phyloP scores from a whole-genome alignment of 2,329 filamentous ascomycete species.

The Sporothrix schenckii region DNA sequence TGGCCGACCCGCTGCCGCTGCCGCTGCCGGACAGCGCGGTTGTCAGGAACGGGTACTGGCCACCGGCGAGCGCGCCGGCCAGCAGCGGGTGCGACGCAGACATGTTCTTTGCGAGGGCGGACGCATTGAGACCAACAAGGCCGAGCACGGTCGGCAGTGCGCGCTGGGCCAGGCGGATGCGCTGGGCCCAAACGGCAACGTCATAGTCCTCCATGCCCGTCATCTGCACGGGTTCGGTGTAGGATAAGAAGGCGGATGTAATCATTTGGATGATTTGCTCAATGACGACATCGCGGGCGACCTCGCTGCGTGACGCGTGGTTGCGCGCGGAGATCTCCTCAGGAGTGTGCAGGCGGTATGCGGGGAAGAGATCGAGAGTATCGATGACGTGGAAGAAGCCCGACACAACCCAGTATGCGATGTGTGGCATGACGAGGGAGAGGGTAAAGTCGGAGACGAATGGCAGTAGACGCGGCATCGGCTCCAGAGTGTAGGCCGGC shows the following conservation, averaged over 20 bases:
- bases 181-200: constrained; percentile 84
- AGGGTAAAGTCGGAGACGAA: constrained; percentile 82
- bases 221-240: constrained; percentile 73
- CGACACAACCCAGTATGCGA: constrained; percentile 88
- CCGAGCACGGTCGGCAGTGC: constrained; percentile 73
- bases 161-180: constrained; percentile 76
- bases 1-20: constrained; percentile 40
- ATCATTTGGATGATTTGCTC: constrained; percentile 88
- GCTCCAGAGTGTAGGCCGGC: constrained; percentile 74
- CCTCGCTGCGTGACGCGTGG: constrained; percentile 80
- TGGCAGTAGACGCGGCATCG: constrained; percentile 71
- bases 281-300: constrained; percentile 85
- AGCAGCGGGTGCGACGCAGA: constrained; percentile 71
- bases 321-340: constrained; percentile 87
- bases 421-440: constrained; percentile 72
- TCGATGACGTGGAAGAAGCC: constrained; percentile 87
- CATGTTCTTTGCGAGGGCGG: constrained; percentile 74
- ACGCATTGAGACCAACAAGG: constrained; percentile 74
- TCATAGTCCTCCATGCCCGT: constrained; percentile 82
- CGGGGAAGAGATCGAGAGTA: constrained; percentile 78
- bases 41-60: constrained; percentile 73
- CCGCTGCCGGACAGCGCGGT: constrained; percentile 43
- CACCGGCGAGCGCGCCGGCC: constrained; percentile 76
- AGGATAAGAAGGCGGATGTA: constrained; percentile 67
- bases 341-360: constrained; percentile 93